These are phyloP conservation scores for Proliferodiscus dingleyae DNA, from an alignment of 2,329 filamentous ascomycete species.

Conservation along the genomic window DNA sequence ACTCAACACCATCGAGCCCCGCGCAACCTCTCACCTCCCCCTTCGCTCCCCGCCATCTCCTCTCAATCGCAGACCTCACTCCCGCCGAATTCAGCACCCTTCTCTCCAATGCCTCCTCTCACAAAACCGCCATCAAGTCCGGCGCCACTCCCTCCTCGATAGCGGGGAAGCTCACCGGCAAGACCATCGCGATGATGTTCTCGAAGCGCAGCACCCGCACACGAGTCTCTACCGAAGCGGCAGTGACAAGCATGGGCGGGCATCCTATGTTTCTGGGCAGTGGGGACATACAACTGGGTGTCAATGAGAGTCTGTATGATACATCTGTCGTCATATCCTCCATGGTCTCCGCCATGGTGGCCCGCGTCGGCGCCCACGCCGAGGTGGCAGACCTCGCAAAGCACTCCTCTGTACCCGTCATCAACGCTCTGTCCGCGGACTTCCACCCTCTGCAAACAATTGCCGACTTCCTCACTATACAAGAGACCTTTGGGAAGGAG, in stretches of 20 bases:
- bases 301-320: slow-evolving; percentile 93
- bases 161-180: slow-evolving; percentile 59
- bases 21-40: slow-evolving; percentile 34
- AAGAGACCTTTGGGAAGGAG: slow-evolving; percentile 58
- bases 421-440: slow-evolving; percentile 82
- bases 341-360: slow-evolving; percentile 80
- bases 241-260: slow-evolving; percentile 81
- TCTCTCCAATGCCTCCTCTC: slow-evolving; percentile 72
- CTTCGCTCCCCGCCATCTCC: slow-evolving; percentile 73
- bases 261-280: slow-evolving; percentile 96
- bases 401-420: slow-evolving; percentile 72
- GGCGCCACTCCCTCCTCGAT: slow-evolving; percentile 56
- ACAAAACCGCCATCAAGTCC: slow-evolving; percentile 75
- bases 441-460: slow-evolving; percentile 94
- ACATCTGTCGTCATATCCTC: slow-evolving; percentile 91
- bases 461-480: slow-evolving; percentile 87
- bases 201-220: slow-evolving; percentile 93
- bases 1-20: slow-evolving; percentile 17
- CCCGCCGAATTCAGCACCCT: slow-evolving; percentile 74
- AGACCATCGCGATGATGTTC: slow-evolving; percentile 93
- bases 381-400: slow-evolving; percentile 67
- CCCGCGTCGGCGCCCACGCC: slow-evolving; percentile 71
- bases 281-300: slow-evolving; percentile 93
- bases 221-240: slow-evolving; percentile 87
- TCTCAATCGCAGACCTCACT: slow-evolving; percentile 84